Conservation (phyloP, 805 yeast genomes). For the Myxozyma lipomycoides region DNA sequence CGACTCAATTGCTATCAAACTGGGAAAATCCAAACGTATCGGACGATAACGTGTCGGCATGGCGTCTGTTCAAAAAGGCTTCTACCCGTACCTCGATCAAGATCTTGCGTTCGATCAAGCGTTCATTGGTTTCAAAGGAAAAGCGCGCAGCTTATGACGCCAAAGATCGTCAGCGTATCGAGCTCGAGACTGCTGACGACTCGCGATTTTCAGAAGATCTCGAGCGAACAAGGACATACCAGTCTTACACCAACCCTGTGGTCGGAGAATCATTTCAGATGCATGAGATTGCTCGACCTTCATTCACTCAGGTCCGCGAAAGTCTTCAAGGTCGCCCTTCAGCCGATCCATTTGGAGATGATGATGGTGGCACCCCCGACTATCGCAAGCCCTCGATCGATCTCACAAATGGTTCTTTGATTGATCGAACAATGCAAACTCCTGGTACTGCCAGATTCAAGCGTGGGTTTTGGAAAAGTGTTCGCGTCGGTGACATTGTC, state of each 20-base stretch:
- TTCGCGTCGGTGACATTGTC: constrained; percentile 69
- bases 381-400: constrained; percentile 24
- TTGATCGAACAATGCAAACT: constrained; percentile 37
- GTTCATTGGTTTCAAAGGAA: constrained; percentile 10
- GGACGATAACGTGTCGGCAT: constrained; percentile 51
- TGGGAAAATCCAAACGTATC: constrained; percentile 56
- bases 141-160: constrained; percentile 20
- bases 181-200: constrained; percentile 13
- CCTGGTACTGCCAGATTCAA: constrained; percentile 43
- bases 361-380: constrained; percentile 1
- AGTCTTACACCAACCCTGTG: constrained; percentile 2
- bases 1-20: constrained; percentile 54
- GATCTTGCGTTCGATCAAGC: constrained; percentile 10
- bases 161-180: constrained; percentile 7
- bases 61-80: constrained; percentile 68
- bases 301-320: constrained; percentile 5
- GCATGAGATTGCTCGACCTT: constrained; percentile 19
- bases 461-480: constrained; percentile 64
- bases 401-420: constrained; percentile 27
- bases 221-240: constrained; percentile 7
- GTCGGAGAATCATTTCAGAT: constrained; percentile 23
- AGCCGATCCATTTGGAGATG: constrained; percentile 10
- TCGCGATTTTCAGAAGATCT: constrained; percentile 11
- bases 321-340: neutral
- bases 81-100: constrained; percentile 37